Conservation (phyloP, 306 rosid species). For the Cotoneaster glaucophyllus region DNA sequence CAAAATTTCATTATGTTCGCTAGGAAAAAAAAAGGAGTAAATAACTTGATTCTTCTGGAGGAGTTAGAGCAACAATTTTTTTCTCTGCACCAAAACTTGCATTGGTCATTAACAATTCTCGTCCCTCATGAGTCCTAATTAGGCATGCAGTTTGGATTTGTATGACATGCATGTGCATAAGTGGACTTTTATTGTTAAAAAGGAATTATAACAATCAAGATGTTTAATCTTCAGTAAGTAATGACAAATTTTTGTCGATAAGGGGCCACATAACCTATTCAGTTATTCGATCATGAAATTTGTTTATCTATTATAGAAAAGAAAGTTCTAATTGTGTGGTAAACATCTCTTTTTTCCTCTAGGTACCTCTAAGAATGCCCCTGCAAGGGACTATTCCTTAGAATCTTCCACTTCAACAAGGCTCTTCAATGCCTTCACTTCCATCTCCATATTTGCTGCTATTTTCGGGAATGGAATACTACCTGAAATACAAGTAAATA, state of each 20-base stretch:
- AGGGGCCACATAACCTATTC: neutral
- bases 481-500: conserved; percentile 85
- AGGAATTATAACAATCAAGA: too few species aligned
- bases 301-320: neutral
- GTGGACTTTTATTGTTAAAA: too few species aligned
- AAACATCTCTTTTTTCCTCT: conserved; percentile 10
- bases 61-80: neutral
- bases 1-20: neutral
- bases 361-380: conserved; percentile 52
- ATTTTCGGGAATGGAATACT: conserved; percentile 91
- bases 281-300: neutral
- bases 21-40: neutral
- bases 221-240: too few species aligned
- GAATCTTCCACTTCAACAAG: conserved; percentile 42
- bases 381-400: conserved; percentile 57
- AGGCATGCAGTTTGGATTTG: neutral
- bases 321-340: neutral
- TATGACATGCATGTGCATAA: neutral
- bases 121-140: neutral
- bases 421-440: conserved; percentile 75
- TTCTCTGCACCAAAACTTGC: neutral
- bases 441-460: conserved; percentile 85
- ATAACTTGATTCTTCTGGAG: neutral
- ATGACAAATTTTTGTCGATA: neutral
- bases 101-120: neutral